Conservation (phyloP, 2,329 filamentous ascomycete genomes). For the Phialophora verrucosa region DNA sequence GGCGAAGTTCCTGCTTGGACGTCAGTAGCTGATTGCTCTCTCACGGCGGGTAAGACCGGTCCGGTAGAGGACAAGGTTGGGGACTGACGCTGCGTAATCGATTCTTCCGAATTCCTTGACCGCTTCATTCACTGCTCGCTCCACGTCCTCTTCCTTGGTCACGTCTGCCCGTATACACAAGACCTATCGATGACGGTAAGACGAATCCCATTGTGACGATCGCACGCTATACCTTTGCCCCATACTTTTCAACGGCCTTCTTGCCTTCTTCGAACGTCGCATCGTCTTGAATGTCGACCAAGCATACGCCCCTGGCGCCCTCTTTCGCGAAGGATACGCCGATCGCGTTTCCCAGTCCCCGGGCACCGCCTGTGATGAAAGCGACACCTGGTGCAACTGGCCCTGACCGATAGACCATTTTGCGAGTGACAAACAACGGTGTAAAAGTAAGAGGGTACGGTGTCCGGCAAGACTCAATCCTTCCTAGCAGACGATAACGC, state of each 20-base stretch:
- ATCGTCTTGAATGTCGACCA: constrained; percentile 38
- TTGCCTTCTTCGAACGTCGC: constrained; percentile 27
- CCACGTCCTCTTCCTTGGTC: constrained; percentile 32
- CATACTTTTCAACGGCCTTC: constrained; percentile 29
- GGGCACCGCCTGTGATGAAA: constrained; percentile 48
- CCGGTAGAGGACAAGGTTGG: too few species aligned
- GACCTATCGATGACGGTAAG: constrained; percentile 7
- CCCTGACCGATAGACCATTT: constrained; percentile 28
- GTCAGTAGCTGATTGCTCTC: not conserved
- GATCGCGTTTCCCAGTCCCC: constrained; percentile 47
- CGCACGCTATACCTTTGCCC: constrained; percentile 18
- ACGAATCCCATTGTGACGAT: not conserved
- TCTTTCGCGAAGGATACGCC: constrained; percentile 45
- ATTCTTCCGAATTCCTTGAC: constrained; percentile 54
- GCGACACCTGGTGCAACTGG: constrained; percentile 38
- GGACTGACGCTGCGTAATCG: constrained; percentile 75
- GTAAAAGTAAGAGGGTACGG: not conserved
- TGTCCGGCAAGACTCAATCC: not conserved
- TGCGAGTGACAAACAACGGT: not conserved
- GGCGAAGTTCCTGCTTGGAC: constrained; percentile 72
- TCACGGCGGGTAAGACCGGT: not conserved
- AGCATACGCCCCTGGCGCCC: constrained; percentile 48
- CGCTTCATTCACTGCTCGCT: constrained; percentile 28
- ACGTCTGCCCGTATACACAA: constrained; percentile 35
- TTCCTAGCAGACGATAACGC: not conserved